Percentiles rank a stretch among this genome's conserved stretches.
Evolutionary conservation across 2,329 filamentous ascomycete species (phyloP).

Genomic region (Chaetomium sp.): DNA sequence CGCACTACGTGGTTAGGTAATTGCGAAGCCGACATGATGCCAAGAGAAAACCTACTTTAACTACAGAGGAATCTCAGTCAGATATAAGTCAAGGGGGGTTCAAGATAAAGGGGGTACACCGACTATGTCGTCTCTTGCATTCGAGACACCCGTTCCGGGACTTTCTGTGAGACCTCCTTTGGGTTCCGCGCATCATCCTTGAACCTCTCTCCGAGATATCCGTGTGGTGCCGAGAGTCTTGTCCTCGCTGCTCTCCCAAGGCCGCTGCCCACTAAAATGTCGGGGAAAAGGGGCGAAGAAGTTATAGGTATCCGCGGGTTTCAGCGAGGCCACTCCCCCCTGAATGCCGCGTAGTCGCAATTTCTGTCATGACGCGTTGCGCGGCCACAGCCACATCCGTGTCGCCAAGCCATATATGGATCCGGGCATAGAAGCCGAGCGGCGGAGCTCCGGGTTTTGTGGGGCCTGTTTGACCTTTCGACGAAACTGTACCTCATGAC

Average conservation of each 20-base stretch:
- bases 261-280: background rate
- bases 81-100: background rate
- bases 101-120: constrained; percentile 1
- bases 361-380: constrained; percentile 24
- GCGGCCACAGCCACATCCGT: constrained; percentile 19
- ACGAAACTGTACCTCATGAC: background rate
- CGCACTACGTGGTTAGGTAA: constrained; percentile 34
- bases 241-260: background rate
- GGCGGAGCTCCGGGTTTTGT: constrained; percentile 16
- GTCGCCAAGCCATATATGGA: constrained; percentile 10
- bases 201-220: background rate
- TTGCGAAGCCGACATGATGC: background rate
- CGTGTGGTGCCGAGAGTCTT: background rate
- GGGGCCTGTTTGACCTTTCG: background rate
- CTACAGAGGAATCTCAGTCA: constrained; percentile 6
- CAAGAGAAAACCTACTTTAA: constrained; percentile 33
- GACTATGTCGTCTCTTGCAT: constrained; percentile 39
- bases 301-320: background rate
- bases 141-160: constrained; percentile 40
- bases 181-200: constrained; percentile 27
- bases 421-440: background rate
- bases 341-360: constrained; percentile 9
- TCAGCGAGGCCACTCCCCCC: constrained; percentile 1
- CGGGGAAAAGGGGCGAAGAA: background rate
- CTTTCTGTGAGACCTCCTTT: constrained; percentile 37